Evolutionary conservation across 1,139 yeast genomes (phyloP), one percentile per base, ranked within the genome.

Genomic region (Meyerozyma sp.): DNA sequence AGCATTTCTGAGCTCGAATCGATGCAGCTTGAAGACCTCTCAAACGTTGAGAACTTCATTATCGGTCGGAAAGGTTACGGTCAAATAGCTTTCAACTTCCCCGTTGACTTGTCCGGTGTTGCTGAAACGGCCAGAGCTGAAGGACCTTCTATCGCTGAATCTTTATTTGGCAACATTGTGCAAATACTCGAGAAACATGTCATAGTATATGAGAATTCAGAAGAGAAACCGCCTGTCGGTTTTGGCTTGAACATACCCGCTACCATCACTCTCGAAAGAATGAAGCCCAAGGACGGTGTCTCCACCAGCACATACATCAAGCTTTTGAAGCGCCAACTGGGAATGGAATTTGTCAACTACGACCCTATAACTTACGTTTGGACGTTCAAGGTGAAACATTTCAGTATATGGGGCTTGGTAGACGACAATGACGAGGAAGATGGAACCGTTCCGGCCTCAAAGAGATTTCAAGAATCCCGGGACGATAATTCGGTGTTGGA

Each of bases 321-420:
- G 40, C 70, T 67, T 45, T 66, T 84, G 44, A 65, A 76, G 49
- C 73, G 69, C 41, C 66, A 63, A 46, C 52, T 54, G 3, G 96
- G 93, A 4, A 87, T 85, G 79, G 84, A 84, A 48, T 88, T 84
- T 59, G 70, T 90, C 8, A 82, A 91, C 4, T 90, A 84, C 58
- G 91, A 85, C 55, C 91, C 90, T 1, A 72, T 80, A 20, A 77
- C 80, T n/a, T 87, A 87, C 21, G 64, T 77, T 7, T 90, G 93
- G 90, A 81, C 85, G 0, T 90, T 89, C 62, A 79, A 73, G 53
- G 98, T 93, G 1, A 82, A 85, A 50, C 98, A 93, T 66, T 93
- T 93, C 57, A 89, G 96, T 66, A 78, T 85, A 6, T 93, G 97
- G 96, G 98, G 98, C 3, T 66, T 93, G 37, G 14, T 34, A 20